Percentiles rank a stretch among this genome's conserved stretches.
phyloP scores from a whole-genome alignment of 2,329 filamentous ascomycete species.

The Phaeosphaeria sp. region DNA sequence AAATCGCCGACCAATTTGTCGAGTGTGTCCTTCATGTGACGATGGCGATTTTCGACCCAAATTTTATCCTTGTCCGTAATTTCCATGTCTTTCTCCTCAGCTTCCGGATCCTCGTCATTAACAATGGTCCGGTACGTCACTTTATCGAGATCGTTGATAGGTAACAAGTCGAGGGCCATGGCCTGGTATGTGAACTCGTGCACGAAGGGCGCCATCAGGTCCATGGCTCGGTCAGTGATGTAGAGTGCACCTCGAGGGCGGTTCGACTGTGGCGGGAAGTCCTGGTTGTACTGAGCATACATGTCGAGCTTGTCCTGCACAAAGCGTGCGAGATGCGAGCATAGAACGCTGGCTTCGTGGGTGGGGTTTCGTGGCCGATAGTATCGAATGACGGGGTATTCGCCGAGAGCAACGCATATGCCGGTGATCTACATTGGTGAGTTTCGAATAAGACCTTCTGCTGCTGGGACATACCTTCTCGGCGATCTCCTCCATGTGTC shows the following conservation, averaged over 20 bases:
- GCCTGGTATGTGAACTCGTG: conserved; percentile 99
- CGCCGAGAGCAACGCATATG: conserved; percentile 88
- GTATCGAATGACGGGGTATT: conserved; percentile 92
- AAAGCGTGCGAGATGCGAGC: conserved; percentile 86
- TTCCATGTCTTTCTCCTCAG: conserved; percentile 88
- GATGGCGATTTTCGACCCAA: conserved; percentile 93
- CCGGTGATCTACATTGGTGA: conserved; percentile 71
- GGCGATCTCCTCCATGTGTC: conserved; percentile 83
- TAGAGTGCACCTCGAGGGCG: conserved; percentile 83
- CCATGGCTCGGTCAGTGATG: conserved; percentile 92
- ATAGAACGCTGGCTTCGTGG: conserved; percentile 89
- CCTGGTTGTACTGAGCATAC: conserved; percentile 82
- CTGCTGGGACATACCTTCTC: conserved; percentile 72
- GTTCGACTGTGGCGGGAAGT: conserved; percentile 81
- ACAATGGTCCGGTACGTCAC: conserved; percentile 81
- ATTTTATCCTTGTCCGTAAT: conserved; percentile 90
- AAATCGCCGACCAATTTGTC: conserved; percentile 93
- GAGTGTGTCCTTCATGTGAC: conserved; percentile 98
- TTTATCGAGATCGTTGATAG: conserved; percentile 87
- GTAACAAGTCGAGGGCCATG: conserved; percentile 93
- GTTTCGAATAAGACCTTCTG: background rate
- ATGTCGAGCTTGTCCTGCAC: conserved; percentile 90
- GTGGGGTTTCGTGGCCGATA: conserved; percentile 76
- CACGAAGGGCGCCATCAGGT: conserved; percentile 82
- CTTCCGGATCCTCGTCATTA: conserved; percentile 73